Conservation (phyloP, 106 monocot species). For the Dioscorea dumetorum region DNA sequence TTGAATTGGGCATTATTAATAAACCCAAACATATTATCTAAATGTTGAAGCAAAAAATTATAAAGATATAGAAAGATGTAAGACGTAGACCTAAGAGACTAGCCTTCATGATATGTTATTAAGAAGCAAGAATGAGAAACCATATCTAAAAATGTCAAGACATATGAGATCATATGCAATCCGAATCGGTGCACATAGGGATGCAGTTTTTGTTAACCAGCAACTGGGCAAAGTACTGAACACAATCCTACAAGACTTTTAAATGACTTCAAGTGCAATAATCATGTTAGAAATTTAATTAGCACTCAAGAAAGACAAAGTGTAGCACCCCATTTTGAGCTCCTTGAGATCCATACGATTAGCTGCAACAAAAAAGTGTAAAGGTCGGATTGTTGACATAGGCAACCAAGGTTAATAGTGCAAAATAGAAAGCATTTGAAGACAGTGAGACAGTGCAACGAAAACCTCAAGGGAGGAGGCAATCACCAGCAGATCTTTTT, state of each 20-base stretch:
- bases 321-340: slow-evolving; percentile 87
- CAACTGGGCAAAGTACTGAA: neutral
- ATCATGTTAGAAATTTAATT: neutral
- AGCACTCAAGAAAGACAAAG: neutral
- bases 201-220: neutral
- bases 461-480: slow-evolving; percentile 21
- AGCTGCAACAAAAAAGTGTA: slow-evolving; percentile 38
- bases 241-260: neutral
- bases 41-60: too few species aligned
- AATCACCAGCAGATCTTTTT: slow-evolving; percentile 86
- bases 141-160: too few species aligned
- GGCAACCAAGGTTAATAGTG: too few species aligned
- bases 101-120: too few species aligned
- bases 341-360: slow-evolving; percentile 87
- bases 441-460: slow-evolving; percentile 7
- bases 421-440: neutral
- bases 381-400: neutral
- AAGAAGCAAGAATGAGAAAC: too few species aligned
- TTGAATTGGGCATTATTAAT: too few species aligned
- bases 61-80: too few species aligned
- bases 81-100: too few species aligned
- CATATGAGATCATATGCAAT: too few species aligned
- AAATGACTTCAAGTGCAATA: neutral
- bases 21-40: too few species aligned
- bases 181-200: too few species aligned